These are phyloP conservation scores for Crithidia sp. DNA, from an alignment of 208 protist species.

Conservation along the genomic window DNA sequence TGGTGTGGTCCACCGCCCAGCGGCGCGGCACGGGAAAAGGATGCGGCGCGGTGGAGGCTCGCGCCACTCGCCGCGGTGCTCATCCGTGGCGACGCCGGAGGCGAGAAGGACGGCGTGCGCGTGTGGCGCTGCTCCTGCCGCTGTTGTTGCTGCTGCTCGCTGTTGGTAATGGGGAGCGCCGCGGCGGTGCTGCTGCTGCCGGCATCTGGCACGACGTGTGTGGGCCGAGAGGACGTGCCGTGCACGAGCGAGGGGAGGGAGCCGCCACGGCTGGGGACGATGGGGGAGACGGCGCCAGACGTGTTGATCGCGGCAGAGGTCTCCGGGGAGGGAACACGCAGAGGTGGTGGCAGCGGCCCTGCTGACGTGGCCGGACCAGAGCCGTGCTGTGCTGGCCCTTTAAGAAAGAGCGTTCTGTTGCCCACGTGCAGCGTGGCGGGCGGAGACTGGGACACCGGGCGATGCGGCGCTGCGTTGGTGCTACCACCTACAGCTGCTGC, in stretches of 20 bases:
- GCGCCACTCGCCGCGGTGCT: not conserved
- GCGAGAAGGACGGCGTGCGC: conserved; percentile 4
- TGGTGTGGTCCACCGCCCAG: not conserved
- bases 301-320: not conserved
- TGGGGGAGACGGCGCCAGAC: not conserved
- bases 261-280: not conserved
- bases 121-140: not conserved
- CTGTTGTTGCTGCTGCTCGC: not conserved
- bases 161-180: too few relatives aligned
- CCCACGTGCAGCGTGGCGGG: conserved; percentile 2
- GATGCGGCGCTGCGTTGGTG: not conserved
- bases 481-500: not conserved
- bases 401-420: not conserved
- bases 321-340: not conserved
- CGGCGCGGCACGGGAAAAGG: not conserved
- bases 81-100: conserved; percentile 1
- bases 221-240: not conserved
- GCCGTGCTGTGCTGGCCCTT: not conserved
- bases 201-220: not conserved
- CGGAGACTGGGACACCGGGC: not conserved
- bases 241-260: not conserved
- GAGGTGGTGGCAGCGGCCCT: not conserved
- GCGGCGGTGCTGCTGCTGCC: not conserved
- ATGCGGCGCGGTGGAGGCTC: not conserved
- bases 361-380: not conserved